phyloP scores from a whole-genome alignment of 2,329 filamentous ascomycete genomes.

The Pseudogymnoascus verrucosus region DNA sequence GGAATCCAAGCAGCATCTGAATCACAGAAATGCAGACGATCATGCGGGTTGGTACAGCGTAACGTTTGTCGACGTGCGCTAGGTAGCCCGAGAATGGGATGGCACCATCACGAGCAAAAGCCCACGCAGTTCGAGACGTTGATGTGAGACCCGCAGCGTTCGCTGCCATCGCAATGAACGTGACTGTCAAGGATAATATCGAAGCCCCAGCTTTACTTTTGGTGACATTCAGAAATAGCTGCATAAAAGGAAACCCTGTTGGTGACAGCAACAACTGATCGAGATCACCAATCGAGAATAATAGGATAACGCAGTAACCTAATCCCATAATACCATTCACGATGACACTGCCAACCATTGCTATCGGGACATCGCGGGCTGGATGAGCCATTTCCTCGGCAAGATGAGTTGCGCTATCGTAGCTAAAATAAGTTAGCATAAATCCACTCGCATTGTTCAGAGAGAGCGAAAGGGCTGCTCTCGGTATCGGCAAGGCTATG shows the following conservation, averaged over 20 bases:
- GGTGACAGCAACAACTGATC: constrained; percentile 32
- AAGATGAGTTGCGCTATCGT: background rate
- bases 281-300: constrained; percentile 36
- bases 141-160: background rate
- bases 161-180: background rate
- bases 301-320: constrained; percentile 33
- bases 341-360: constrained; percentile 31
- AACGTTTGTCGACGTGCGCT: background rate
- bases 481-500: background rate
- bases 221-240: constrained; percentile 25
- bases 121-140: background rate
- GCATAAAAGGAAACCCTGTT: constrained; percentile 39
- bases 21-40: constrained; percentile 31
- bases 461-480: background rate
- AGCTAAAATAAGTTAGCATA: background rate
- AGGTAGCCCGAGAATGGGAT: background rate
- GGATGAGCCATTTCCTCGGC: background rate
- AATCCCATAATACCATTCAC: constrained; percentile 40
- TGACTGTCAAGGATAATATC: background rate
- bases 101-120: background rate
- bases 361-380: background rate
- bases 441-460: background rate
- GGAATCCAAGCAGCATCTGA: constrained; percentile 37
- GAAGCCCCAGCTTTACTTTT: background rate
- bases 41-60: background rate